Evolutionary conservation across 2,329 filamentous ascomycete genomes (phyloP).

Genomic region (Neobulgaria alba): DNA sequence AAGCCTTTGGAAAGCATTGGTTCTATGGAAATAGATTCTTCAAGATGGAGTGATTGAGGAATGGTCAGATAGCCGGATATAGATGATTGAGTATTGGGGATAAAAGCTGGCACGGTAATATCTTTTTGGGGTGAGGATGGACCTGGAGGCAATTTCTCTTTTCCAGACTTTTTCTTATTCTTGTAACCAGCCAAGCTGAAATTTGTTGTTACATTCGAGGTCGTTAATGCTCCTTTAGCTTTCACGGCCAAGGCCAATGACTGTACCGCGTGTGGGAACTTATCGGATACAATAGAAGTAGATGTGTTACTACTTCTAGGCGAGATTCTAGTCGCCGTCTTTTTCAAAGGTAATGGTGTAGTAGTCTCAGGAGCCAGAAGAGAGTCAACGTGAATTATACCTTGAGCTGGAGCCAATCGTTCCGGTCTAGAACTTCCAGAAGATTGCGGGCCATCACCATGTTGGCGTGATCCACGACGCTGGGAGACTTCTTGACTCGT

Average conservation of each 20-base stretch:
- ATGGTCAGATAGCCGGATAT: too few species aligned
- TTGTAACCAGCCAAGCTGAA: conserved; percentile 24
- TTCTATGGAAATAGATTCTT: neutral
- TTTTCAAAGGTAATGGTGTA: neutral
- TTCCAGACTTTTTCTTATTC: neutral
- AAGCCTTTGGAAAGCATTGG: conserved; percentile 10
- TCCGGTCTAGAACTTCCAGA: neutral
- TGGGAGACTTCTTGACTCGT: neutral
- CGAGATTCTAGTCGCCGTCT: neutral
- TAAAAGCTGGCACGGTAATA: too few species aligned
- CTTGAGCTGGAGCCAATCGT: neutral
- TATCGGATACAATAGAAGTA: conserved; percentile 14
- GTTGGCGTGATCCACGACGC: neutral
- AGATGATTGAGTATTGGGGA: too few species aligned
- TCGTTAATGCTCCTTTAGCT: conserved; percentile 11
- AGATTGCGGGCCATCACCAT: neutral
- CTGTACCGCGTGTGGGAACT: conserved; percentile 19
- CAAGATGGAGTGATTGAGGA: too few species aligned
- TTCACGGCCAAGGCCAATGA: conserved; percentile 2
- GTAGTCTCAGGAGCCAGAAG: neutral
- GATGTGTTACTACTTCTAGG: conserved; percentile 16
- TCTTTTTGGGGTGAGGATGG: too few species aligned
- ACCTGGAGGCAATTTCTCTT: too few species aligned
- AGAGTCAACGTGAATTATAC: too few species aligned
- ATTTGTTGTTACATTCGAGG: conserved; percentile 22